Conservation (phyloP, 176 grass and related monocot genomes). For the Hsuehochloa calcarea region DNA sequence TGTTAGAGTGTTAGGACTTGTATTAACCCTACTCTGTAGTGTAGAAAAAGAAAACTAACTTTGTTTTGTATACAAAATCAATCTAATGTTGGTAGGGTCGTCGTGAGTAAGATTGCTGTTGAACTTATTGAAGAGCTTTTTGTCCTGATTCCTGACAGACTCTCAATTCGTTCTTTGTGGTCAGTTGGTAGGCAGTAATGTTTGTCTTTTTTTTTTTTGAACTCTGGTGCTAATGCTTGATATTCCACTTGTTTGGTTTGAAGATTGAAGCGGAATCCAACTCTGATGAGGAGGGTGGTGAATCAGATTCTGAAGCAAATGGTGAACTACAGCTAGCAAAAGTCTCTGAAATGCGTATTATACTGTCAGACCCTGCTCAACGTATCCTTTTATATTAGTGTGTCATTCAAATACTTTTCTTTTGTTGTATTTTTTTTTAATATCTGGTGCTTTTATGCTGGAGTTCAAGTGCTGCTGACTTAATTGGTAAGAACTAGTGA, state of each 20-base stretch:
- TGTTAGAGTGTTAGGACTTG: conserved; percentile 3
- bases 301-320: conserved; percentile 46
- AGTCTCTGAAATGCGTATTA: conserved; percentile 74
- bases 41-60: neutral
- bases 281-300: conserved; percentile 32
- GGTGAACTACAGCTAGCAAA: conserved; percentile 55
- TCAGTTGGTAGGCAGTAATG: neutral
- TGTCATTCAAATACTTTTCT: neutral
- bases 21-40: neutral
- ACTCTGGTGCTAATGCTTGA: neutral
- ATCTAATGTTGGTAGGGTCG: neutral
- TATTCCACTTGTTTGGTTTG: conserved; percentile 14
- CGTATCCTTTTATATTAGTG: conserved; percentile 53
- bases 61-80: neutral
- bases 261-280: conserved; percentile 71
- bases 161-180: neutral
- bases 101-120: neutral
- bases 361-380: conserved; percentile 68
- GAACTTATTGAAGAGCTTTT: neutral
- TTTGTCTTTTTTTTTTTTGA: neutral
- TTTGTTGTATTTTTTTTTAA: neutral
- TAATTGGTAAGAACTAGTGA: neutral
- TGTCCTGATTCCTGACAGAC: neutral
- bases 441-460: neutral
- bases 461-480: neutral